Evolutionary conservation across 306 rosid species (phyloP), one percentile per base, ranked within the genome.

Genomic region (Senna tora): DNA sequence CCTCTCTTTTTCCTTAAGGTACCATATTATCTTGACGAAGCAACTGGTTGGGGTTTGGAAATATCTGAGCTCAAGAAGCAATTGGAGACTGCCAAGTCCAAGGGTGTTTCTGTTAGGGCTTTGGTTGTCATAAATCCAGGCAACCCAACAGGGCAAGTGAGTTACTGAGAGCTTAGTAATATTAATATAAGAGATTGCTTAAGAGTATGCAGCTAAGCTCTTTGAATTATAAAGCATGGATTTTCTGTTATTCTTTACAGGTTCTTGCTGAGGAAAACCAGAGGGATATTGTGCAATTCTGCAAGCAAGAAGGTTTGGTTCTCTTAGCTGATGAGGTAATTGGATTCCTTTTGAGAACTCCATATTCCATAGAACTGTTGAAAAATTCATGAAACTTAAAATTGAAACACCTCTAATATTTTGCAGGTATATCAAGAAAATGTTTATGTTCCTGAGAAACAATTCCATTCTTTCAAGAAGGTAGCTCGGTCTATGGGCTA

Each of bases 41-140:
- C 86, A 59, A 36, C 81, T 13, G 89, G 90, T 30, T 88, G 93
- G 93, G 93, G 93, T 65, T 75, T 85, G 63, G 90, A 88, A 80
- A 36, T 43, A 28, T 76, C 84, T 14, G 86, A 77, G 68, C 83
- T 88, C 60, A 84, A 84, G 84, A 86, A 80, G 78, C 93, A 88
- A 78, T 36, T 85, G 69, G 84, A 81, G 64, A 72, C 45, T 60
- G 92, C 97, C 78, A 94, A 79, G 86, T 83, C 97, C 62, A 88
- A 86, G 78, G 96, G 97, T 58, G 79, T 94, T 74, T 79, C 32
- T 47, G 95, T 89, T 47, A 87, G 97, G 83, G 99, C 97, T 73
- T 79, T 94, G 85, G 99, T 81, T 60, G 99, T 94, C 65, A 94
- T 94, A 71, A 94, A 94, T 68, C 99, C 99, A 0, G 99, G 99